Conservation (phyloP, 192 early-diverging fungal species). For the Rhizophagus sp. region DNA sequence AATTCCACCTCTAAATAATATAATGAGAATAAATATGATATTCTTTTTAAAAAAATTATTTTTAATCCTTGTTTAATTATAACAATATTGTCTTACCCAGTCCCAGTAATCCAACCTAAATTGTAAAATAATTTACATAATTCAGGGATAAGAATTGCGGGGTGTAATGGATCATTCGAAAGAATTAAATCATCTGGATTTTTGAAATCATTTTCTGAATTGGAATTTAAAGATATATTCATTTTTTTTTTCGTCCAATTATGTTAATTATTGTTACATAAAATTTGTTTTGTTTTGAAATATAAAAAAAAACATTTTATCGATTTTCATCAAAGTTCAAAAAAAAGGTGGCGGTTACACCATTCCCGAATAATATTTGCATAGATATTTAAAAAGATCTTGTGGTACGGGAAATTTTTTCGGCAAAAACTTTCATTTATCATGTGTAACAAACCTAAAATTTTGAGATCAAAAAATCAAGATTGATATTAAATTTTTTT, state of each 20-base stretch:
- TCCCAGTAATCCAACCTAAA: constrained; percentile 95
- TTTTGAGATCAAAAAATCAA: background rate
- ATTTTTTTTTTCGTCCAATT: too few species aligned
- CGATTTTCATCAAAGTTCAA: too few species aligned
- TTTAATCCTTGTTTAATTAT: background rate
- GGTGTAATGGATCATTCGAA: constrained; percentile 64
- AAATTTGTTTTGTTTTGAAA: too few species aligned
- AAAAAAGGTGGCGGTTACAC: too few species aligned
- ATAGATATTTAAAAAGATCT: too few species aligned
- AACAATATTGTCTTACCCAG: constrained; percentile 58
- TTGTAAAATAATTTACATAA: constrained; percentile 88
- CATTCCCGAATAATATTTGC: too few species aligned
- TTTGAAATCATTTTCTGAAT: background rate
- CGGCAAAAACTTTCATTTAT: too few species aligned
- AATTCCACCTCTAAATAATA: constrained; percentile 67
- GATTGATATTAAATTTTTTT: background rate
- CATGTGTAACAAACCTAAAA: too few species aligned
- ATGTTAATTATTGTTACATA: too few species aligned
- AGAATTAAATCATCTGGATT: constrained; percentile 39
- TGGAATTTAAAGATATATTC: background rate
- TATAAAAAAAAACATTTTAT: too few species aligned
- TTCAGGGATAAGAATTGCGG: constrained; percentile 90
- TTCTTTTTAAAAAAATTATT: too few species aligned
- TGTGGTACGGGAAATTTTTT: too few species aligned
- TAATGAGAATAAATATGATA: background rate